phyloP scores from a whole-genome alignment of 371 early-diverging fungal species.

The Saksenaea oblongispora region DNA sequence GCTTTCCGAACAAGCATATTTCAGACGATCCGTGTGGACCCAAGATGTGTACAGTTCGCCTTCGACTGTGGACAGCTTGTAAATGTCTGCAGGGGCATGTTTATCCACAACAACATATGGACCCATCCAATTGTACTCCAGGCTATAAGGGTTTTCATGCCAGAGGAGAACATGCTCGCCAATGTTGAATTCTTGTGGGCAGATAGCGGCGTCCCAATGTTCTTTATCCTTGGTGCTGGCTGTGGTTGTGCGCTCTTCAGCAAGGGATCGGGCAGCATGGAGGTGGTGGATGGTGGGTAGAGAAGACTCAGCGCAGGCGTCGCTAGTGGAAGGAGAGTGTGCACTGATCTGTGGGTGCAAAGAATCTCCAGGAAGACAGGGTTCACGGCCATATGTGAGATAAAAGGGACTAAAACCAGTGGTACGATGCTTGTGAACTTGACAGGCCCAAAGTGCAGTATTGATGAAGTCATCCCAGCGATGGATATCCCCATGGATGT shows the following conservation, averaged over 20 bases:
- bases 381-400: constrained; percentile 7
- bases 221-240: constrained; percentile 17
- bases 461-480: constrained; percentile 22
- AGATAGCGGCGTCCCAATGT: constrained; percentile 16
- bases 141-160: constrained; percentile 5
- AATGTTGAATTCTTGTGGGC: constrained; percentile 6
- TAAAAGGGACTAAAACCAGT: constrained; percentile 1
- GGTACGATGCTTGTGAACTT: background rate
- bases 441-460: constrained; percentile 15
- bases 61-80: background rate
- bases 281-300: background rate
- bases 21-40: constrained; percentile 3
- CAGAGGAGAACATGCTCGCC: constrained; percentile 15
- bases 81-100: constrained; percentile 3
- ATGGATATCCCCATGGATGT: constrained; percentile 12
- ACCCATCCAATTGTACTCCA: constrained; percentile 17
- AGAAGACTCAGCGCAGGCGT: background rate
- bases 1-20: background rate
- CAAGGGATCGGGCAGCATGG: background rate
- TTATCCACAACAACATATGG: constrained; percentile 1
- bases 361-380: background rate
- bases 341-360: background rate
- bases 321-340: background rate
- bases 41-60: constrained; percentile 9
- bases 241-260: constrained; percentile 11